phyloP scores from a whole-genome alignment of 768 basidiomycete genomes.

The Psilocybe cubensis region DNA sequence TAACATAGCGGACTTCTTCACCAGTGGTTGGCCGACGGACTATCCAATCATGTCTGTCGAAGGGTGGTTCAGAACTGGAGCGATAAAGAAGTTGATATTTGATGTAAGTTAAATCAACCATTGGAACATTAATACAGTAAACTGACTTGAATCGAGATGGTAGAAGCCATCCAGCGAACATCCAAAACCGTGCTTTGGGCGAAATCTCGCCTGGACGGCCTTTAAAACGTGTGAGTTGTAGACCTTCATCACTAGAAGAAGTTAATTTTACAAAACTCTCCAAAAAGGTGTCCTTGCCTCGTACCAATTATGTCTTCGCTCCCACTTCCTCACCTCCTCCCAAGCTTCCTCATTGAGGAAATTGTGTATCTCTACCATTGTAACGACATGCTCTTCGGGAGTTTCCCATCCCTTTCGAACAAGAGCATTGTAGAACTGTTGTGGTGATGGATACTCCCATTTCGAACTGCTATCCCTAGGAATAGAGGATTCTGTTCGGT shows the following conservation, averaged over 20 bases:
- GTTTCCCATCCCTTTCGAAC: conserved; percentile 98
- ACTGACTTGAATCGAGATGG: conserved; percentile 90
- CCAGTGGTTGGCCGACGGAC: conserved; percentile 80
- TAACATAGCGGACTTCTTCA: conserved; percentile 91
- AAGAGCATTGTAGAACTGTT: conserved; percentile 97
- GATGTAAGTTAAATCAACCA: neutral
- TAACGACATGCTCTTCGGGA: conserved; percentile 93
- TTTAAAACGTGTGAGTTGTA: conserved; percentile 82
- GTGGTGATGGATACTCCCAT: conserved; percentile 98
- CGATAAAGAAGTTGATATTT: neutral
- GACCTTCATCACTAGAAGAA: conserved; percentile 57
- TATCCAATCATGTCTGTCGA: conserved; percentile 98
- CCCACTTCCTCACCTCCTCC: conserved; percentile 94
- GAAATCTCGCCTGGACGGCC: conserved; percentile 93
- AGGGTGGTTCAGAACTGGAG: conserved; percentile 84
- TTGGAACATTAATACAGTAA: neutral
- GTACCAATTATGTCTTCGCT: conserved; percentile 67
- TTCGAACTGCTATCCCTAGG: conserved; percentile 61
- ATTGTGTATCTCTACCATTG: conserved; percentile 98
- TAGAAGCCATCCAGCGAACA: conserved; percentile 87
- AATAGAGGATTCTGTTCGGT: conserved; percentile 83
- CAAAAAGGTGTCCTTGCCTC: conserved; percentile 27
- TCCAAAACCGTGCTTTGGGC: conserved; percentile 89
- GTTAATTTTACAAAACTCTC: neutral
- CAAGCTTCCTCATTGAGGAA: conserved; percentile 97